These are phyloP conservation scores for Fusarium nisikadoi DNA, from an alignment of 2,329 filamentous ascomycete genomes.

Conservation along the genomic window DNA sequence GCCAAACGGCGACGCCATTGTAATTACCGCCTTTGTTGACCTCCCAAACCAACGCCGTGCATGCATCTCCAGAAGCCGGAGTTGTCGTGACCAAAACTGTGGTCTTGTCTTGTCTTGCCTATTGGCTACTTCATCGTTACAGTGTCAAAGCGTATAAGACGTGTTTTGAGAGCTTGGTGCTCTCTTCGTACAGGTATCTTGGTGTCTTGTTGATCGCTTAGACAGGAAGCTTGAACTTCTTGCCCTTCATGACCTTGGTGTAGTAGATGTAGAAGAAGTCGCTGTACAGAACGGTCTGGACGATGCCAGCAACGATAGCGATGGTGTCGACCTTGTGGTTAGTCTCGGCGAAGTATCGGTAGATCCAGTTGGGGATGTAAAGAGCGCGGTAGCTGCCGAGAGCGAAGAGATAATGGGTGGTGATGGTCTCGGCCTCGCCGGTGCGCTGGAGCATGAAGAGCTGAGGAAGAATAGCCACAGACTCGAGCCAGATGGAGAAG, in stretches of 20 bases:
- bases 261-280: constrained; percentile 99
- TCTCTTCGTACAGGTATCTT: constrained; percentile 24
- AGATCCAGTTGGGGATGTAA: constrained; percentile 99
- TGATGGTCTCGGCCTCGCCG: constrained; percentile 99
- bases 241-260: constrained; percentile 90
- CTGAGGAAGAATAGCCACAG: constrained; percentile 95
- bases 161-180: constrained; percentile 14
- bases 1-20: constrained; percentile 44
- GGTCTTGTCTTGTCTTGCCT: constrained; percentile 29
- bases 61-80: constrained; percentile 45
- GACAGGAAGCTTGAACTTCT: constrained; percentile 88
- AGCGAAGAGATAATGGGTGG: constrained; percentile 96
- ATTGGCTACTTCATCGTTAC: constrained; percentile 32
- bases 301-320: constrained; percentile 85
- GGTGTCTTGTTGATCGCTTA: constrained; percentile 54
- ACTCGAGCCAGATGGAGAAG: constrained; percentile 98
- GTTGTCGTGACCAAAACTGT: constrained; percentile 34
- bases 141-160: constrained; percentile 10
- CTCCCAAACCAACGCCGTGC: constrained; percentile 47
- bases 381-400: constrained; percentile 90
- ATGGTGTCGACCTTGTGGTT: constrained; percentile 84
- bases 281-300: constrained; percentile 95
- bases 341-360: constrained; percentile 81
- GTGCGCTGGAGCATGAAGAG: constrained; percentile 98
- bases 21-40: constrained; percentile 42